These are phyloP conservation scores for Cubamyces lactineus DNA, from an alignment of 768 basidiomycete genomes.

Conservation along the genomic window DNA sequence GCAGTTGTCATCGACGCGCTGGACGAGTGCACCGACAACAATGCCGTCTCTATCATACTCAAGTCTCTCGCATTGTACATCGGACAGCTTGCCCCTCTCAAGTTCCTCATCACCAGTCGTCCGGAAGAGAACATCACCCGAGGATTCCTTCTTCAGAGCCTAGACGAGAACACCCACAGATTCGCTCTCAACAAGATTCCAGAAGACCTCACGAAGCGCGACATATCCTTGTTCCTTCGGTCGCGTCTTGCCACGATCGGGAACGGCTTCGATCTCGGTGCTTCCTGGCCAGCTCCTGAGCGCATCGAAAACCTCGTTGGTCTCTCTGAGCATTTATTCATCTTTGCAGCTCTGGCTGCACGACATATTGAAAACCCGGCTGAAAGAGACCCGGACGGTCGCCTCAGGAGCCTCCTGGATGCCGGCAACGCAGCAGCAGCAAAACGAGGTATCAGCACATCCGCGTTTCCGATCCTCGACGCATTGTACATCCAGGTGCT, in stretches of 20 bases:
- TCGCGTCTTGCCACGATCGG: neutral
- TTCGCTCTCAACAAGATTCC: slow-evolving; percentile 1
- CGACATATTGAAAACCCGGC: slow-evolving; percentile 22
- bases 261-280: neutral
- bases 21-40: slow-evolving; percentile 22
- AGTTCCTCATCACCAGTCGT: slow-evolving; percentile 23
- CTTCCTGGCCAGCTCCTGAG: slow-evolving; percentile 2
- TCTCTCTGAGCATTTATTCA: slow-evolving; percentile 22
- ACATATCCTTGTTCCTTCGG: slow-evolving; percentile 1
- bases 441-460: neutral
- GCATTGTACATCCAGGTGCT: slow-evolving; percentile 18
- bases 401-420: neutral
- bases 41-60: slow-evolving; percentile 12
- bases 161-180: neutral
- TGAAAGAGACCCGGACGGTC: neutral
- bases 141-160: neutral
- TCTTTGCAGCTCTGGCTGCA: slow-evolving; percentile 27
- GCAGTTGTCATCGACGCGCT: slow-evolving; percentile 24
- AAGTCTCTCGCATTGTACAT: neutral
- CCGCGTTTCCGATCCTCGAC: slow-evolving; percentile 14
- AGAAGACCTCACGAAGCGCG: neutral
- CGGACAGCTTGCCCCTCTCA: slow-evolving; percentile 5
- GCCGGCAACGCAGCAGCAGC: neutral
- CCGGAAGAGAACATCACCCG: slow-evolving; percentile 8
- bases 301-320: neutral